Evolutionary conservation across 2,329 filamentous ascomycete species (phyloP).

Genomic region (Alternaria hordeiaustralica): DNA sequence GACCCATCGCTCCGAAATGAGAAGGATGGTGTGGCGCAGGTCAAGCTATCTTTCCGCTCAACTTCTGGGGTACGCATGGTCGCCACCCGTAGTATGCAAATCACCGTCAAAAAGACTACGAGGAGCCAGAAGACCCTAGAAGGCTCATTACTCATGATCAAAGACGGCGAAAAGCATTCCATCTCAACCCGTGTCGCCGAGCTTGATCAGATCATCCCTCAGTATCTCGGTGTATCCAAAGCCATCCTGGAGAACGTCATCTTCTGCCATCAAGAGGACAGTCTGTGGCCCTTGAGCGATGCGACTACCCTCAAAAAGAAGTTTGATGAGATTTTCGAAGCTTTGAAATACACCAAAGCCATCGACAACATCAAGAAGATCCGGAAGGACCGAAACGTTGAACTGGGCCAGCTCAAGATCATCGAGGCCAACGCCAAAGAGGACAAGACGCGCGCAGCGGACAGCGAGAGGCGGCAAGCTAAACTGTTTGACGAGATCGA

Average conservation of each 20-base stretch:
- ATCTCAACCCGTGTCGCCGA: constrained; percentile 83
- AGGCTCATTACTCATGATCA: constrained; percentile 74
- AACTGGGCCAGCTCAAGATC: constrained; percentile 74
- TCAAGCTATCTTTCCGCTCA: constrained; percentile 85
- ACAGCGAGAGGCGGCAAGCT: constrained; percentile 59
- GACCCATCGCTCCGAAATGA: constrained; percentile 92
- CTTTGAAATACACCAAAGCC: constrained; percentile 94
- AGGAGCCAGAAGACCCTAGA: constrained; percentile 85
- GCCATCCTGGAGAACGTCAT: constrained; percentile 94
- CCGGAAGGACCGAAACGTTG: constrained; percentile 79
- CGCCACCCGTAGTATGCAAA: constrained; percentile 80
- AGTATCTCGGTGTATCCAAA: constrained; percentile 85
- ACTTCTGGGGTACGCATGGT: constrained; percentile 82
- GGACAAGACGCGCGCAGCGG: constrained; percentile 84
- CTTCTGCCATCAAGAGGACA: constrained; percentile 98
- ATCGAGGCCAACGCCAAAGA: constrained; percentile 78
- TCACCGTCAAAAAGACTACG: constrained; percentile 82
- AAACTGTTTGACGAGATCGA: constrained; percentile 72
- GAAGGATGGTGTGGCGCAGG: constrained; percentile 87
- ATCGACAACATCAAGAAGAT: constrained; percentile 93
- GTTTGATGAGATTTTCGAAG: constrained; percentile 98
- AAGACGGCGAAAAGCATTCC: constrained; percentile 78
- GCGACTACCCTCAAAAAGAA: constrained; percentile 85
- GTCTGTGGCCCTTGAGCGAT: constrained; percentile 94
- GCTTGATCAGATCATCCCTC: constrained; percentile 82